phyloP scores from a whole-genome alignment of 1,284 basidiomycete genomes.

The Neolentinus lepideus region DNA sequence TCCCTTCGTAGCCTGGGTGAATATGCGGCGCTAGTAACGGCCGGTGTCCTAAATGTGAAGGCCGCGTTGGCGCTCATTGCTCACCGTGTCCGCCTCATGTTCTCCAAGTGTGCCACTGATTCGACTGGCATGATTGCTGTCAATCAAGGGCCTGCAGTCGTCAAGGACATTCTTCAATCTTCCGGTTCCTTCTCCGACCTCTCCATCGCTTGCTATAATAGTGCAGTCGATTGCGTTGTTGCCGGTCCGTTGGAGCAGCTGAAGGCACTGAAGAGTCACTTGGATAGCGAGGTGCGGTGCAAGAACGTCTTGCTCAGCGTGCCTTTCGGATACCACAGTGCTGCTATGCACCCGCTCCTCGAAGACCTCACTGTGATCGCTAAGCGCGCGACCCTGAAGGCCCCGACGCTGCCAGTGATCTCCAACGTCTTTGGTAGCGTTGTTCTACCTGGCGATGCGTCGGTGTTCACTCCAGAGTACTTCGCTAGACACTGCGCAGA shows the following conservation, averaged over 20 bases:
- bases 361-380: constrained; percentile 36
- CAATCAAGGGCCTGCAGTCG: constrained; percentile 25
- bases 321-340: constrained; percentile 59
- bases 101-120: constrained; percentile 32
- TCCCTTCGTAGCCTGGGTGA: constrained; percentile 49
- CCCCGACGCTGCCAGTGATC: constrained; percentile 48
- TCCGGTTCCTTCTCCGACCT: constrained; percentile 28
- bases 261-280: constrained; percentile 29
- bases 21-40: constrained; percentile 57
- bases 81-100: constrained; percentile 46
- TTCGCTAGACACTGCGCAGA: constrained; percentile 51
- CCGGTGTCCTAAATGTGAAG: constrained; percentile 45
- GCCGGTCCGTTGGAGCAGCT: constrained; percentile 43
- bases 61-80: constrained; percentile 55
- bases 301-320: constrained; percentile 40
- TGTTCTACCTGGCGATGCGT: constrained; percentile 41
- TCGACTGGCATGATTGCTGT: constrained; percentile 57
- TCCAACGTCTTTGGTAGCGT: constrained; percentile 52
- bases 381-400: constrained; percentile 25
- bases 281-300: constrained; percentile 28
- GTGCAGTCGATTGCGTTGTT: constrained; percentile 46
- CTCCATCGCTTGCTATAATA: constrained; percentile 57
- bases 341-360: constrained; percentile 49
- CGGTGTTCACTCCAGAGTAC: constrained; percentile 43
- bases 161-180: constrained; percentile 29